Percentiles rank a stretch among this genome's conserved stretches.
Evolutionary conservation across 495 filamentous ascomycete genomes (phyloP).

Genomic region (Entonaema liquescens): DNA sequence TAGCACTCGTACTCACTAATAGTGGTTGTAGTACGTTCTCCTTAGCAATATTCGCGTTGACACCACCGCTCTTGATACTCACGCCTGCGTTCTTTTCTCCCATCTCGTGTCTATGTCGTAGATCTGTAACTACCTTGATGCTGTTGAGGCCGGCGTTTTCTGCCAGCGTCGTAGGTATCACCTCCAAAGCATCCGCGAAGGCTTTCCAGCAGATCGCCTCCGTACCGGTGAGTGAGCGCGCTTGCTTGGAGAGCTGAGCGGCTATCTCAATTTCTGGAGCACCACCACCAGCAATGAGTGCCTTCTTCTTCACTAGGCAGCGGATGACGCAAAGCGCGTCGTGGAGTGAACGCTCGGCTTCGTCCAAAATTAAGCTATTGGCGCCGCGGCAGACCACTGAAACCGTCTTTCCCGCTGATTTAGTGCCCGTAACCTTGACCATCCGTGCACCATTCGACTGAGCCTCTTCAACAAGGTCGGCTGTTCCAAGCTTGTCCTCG

Average conservation of each 20-base stretch:
- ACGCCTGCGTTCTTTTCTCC: slow-evolving; percentile 96
- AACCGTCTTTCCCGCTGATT: slow-evolving; percentile 81
- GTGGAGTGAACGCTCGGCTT: slow-evolving; percentile 94
- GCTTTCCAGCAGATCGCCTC: slow-evolving; percentile 99
- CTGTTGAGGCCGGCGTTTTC: slow-evolving; percentile 97
- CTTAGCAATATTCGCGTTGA: slow-evolving; percentile 92
- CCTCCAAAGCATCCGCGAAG: slow-evolving; percentile 97
- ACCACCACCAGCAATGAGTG: slow-evolving; percentile 94
- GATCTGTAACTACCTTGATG: slow-evolving; percentile 98
- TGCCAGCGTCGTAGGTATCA: slow-evolving; percentile 94
- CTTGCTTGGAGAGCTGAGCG: slow-evolving; percentile 77
- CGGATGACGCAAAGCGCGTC: slow-evolving; percentile 97
- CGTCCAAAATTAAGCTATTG: slow-evolving; percentile 93
- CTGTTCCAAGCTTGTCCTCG: slow-evolving; percentile 97
- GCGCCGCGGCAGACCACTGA: slow-evolving; percentile 94
- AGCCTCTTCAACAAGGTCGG: slow-evolving; percentile 92
- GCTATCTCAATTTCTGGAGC: slow-evolving; percentile 96
- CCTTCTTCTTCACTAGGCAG: slow-evolving; percentile 98
- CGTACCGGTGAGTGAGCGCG: slow-evolving; percentile 85
- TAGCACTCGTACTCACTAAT: slow-evolving; percentile 94
- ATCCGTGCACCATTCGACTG: slow-evolving; percentile 86
- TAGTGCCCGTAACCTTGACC: slow-evolving; percentile 93
- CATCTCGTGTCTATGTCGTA: slow-evolving; percentile 90
- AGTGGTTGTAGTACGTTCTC: slow-evolving; percentile 98
- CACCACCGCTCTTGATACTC: slow-evolving; percentile 95